These are phyloP conservation scores for Akanthomyces lecanii DNA, from an alignment of 2,329 filamentous ascomycete genomes.

Conservation along the genomic window DNA sequence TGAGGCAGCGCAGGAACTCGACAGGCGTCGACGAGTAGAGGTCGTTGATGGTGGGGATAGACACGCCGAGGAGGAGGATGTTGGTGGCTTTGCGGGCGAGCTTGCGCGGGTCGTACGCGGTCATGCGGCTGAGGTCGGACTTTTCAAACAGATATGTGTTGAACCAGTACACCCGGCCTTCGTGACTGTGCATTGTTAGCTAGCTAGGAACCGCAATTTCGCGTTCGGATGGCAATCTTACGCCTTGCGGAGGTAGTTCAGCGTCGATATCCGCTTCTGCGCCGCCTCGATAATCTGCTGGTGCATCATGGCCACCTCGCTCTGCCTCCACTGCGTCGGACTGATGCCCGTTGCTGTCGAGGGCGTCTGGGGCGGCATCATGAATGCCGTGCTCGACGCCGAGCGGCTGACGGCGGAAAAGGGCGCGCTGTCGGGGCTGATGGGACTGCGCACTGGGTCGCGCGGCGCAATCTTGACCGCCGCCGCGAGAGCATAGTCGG, in stretches of 20 bases:
- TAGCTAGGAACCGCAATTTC: background rate
- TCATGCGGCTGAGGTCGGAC: constrained; percentile 71
- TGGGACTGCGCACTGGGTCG: constrained; percentile 24
- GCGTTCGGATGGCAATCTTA: constrained; percentile 42
- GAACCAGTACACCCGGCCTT: constrained; percentile 96
- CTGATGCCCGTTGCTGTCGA: constrained; percentile 14
- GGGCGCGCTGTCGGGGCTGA: constrained; percentile 34
- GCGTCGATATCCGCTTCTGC: constrained; percentile 86
- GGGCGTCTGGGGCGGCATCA: constrained; percentile 24
- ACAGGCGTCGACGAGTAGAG: constrained; percentile 72
- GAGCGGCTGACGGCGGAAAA: constrained; percentile 42
- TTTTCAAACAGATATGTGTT: constrained; percentile 92
- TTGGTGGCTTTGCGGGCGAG: constrained; percentile 88
- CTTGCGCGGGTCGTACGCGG: constrained; percentile 80
- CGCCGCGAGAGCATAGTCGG: constrained; percentile 49
- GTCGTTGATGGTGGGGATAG: constrained; percentile 83
- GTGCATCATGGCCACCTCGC: constrained; percentile 47
- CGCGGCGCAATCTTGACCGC: constrained; percentile 40
- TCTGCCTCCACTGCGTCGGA: constrained; percentile 34
- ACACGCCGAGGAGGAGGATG: constrained; percentile 87
- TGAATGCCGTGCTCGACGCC: constrained; percentile 33
- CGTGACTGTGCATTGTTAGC: constrained; percentile 57
- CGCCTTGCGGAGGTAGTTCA: constrained; percentile 92
- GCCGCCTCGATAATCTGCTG: constrained; percentile 77
- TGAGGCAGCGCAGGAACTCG: constrained; percentile 84